phyloP scores from a whole-genome alignment of 805 yeast genomes.

The Candida corydali region DNA sequence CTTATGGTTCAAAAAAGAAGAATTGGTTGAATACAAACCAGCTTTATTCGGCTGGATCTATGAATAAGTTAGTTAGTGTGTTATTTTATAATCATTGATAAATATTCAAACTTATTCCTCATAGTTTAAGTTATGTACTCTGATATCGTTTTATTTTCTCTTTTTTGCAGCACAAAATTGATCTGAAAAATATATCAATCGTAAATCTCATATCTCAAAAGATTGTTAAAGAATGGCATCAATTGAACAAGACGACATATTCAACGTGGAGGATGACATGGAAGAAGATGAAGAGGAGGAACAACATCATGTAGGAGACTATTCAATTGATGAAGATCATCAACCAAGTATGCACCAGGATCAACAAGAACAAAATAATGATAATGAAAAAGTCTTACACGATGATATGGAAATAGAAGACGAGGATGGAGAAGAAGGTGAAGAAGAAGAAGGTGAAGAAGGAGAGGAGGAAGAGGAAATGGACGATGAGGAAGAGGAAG shows the following conservation, averaged over 20 bases:
- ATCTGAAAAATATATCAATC: not conserved
- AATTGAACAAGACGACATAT: conserved; percentile 24
- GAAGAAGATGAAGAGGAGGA: conserved; percentile 16
- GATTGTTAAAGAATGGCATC: no score
- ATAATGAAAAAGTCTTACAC: conserved; percentile 9
- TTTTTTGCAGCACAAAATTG: not conserved
- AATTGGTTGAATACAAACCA: conserved; percentile 87
- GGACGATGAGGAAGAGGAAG: conserved; percentile 15
- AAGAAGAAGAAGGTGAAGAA: conserved; percentile 15
- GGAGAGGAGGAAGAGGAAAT: conserved; percentile 9
- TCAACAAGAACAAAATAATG: conserved; percentile 4
- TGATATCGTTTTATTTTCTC: no score
- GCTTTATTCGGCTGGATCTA: conserved; percentile 86
- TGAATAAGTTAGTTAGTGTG: no score
- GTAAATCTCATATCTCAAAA: no score
- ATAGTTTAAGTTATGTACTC: no score
- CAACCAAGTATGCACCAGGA: conserved; percentile 12
- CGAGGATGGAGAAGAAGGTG: conserved; percentile 17
- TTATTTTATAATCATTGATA: no score
- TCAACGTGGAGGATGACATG: conserved; percentile 14
- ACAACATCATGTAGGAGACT: conserved; percentile 8
- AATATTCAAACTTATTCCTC: no score
- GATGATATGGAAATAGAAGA: conserved; percentile 10
- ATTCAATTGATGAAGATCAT: conserved; percentile 6
- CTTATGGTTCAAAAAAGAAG: conserved; percentile 98